Evolutionary conservation across 495 filamentous ascomycete species (phyloP), one percentile per base, ranked within the genome.

Genomic region (Niebla homalea): DNA sequence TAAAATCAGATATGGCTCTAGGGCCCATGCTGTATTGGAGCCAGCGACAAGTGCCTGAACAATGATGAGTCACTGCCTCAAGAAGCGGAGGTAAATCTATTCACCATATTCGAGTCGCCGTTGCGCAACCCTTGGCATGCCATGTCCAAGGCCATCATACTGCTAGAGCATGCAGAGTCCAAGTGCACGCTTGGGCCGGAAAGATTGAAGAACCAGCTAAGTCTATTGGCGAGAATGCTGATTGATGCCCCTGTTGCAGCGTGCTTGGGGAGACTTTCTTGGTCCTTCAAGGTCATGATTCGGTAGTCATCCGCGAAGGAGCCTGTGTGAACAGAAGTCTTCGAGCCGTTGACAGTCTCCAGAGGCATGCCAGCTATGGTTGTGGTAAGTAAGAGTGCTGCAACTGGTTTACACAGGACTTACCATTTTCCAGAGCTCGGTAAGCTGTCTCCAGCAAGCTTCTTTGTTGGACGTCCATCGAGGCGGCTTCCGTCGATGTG

Each of bases 351-450:
- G 8, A 62, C 25, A 0, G 43, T 53, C 22, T 65, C 60, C 6
- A 67, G 52, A 7, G 67, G 54, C 2, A 69, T 54, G 11, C 66
- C 85, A 87, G 39, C 87, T 89, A 92, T 60, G 8, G 0, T 11
- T 15, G 0, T 2, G 10, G 5, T 42, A 15, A 42, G 39, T 3
- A 2, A 42, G n/a, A 15, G 8, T 8, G 2, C 21, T 11, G 29
- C 18, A 14, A 0, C 1, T 18, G 12, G 37, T 11, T 5, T 26
- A 4, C 2, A 14, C 10, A 16, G 14, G 0, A 2, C 8, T 32
- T 32, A 49, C 51, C 60, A 18, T 70, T 73, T 52, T 81, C 77
- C 21, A 81, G 58, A 2, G 76, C 76, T 50, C 73, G 71, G 53
- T 77, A 81, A 5, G 74, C 67, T 12, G 69, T 68, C 55, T 81